Conservation (phyloP, 768 basidiomycete species). For the Xerocomellus dryophilus region DNA sequence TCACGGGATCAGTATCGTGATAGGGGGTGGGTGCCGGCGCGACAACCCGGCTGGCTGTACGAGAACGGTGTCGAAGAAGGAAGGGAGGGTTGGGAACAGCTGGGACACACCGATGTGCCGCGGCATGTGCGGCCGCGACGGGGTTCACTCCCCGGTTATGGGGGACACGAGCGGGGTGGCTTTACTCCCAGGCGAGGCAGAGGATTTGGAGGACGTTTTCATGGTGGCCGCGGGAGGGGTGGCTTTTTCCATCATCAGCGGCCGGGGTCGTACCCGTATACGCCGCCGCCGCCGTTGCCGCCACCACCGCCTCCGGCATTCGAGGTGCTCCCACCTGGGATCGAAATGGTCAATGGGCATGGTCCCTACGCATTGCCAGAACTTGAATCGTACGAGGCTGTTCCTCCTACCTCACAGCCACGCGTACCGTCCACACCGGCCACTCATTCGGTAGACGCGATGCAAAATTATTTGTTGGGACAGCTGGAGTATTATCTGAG, state of each 20-base stretch:
- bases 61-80: slow-evolving; percentile 28
- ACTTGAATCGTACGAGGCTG: slow-evolving; percentile 26
- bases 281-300: slow-evolving; percentile 17
- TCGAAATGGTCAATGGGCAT: slow-evolving; percentile 28
- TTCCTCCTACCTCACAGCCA: slow-evolving; percentile 20
- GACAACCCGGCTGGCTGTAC: slow-evolving; percentile 21
- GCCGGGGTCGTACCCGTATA: slow-evolving; percentile 32
- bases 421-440: slow-evolving; percentile 44
- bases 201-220: slow-evolving; percentile 37
- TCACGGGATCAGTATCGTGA: slow-evolving; percentile 18
- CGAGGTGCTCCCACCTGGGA: slow-evolving; percentile 25
- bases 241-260: slow-evolving; percentile 34
- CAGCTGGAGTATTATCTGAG: slow-evolving; percentile 94
- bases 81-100: slow-evolving; percentile 24
- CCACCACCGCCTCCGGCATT: slow-evolving; percentile 23
- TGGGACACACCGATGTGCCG: slow-evolving; percentile 10
- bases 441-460: slow-evolving; percentile 62
- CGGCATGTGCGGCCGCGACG: slow-evolving; percentile 31
- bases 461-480: slow-evolving; percentile 65
- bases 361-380: slow-evolving; percentile 34
- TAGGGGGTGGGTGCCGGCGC: slow-evolving; percentile 14
- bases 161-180: slow-evolving; percentile 33
- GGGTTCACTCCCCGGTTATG: slow-evolving; percentile 33
- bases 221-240: slow-evolving; percentile 35
- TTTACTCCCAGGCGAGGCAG: slow-evolving; percentile 34